Conservation (phyloP, 2,329 filamentous ascomycete species). For the Monosporascus sp. region DNA sequence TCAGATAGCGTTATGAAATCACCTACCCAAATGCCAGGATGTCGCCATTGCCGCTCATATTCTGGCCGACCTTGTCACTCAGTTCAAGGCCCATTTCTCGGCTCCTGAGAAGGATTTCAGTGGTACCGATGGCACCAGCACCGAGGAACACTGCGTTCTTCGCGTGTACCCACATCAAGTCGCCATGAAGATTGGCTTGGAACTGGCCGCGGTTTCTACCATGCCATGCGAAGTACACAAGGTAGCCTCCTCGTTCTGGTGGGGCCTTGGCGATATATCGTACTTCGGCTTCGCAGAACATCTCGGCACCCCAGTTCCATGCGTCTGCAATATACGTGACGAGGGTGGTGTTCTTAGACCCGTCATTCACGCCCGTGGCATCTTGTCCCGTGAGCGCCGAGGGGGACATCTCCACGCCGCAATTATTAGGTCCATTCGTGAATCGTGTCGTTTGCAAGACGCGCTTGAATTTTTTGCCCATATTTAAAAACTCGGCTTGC, state of each 20-base stretch:
- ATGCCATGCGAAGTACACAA: conserved; percentile 62
- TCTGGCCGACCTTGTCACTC: conserved; percentile 52
- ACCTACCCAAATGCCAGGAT: conserved; percentile 56
- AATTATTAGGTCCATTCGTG: conserved; percentile 52
- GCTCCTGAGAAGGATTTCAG: conserved; percentile 59
- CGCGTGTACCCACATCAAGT: conserved; percentile 64
- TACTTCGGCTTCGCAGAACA: conserved; percentile 66
- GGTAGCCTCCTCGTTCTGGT: conserved; percentile 47
- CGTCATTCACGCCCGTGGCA: conserved; percentile 60
- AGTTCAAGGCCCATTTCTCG: conserved; percentile 52
- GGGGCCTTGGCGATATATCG: conserved; percentile 51
- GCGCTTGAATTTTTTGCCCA: conserved; percentile 47
- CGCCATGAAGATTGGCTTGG: conserved; percentile 47
- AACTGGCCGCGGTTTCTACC: conserved; percentile 52
- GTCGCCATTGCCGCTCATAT: conserved; percentile 63
- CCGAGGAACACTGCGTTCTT: conserved; percentile 62
- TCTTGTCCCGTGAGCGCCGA: conserved; percentile 59
- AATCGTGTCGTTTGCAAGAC: conserved; percentile 61
- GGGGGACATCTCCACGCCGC: conserved; percentile 58
- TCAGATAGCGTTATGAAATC: neutral
- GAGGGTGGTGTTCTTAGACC: conserved; percentile 60
- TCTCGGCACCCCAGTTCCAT: conserved; percentile 67
- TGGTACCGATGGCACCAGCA: conserved; percentile 59
- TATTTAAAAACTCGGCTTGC: conserved; percentile 49
- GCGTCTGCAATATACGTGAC: conserved; percentile 65